Evolutionary conservation across 257 asterid genomes (phyloP), one percentile per base, ranked within the genome.

Genomic region (Nicotiana benthamiana): DNA sequence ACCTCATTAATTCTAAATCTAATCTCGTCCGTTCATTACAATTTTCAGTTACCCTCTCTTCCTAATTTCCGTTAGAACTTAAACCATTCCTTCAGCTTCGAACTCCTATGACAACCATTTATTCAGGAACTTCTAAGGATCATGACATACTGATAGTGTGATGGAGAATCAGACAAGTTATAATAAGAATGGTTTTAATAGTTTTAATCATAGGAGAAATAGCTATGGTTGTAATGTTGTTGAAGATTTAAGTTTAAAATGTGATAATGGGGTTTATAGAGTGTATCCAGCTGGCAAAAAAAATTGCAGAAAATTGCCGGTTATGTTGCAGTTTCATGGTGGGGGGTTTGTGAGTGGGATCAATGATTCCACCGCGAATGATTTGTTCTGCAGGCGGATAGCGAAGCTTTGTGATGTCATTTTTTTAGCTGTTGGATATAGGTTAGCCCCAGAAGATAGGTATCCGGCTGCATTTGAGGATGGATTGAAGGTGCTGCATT

Each of bases 381-480:
- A 94, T 89, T 87, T 84, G 70, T 94, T 93, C 79, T 94, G 98
- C 81, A 80, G 98, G 85, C 77, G 97, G 82, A 87, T 94, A 74
- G 97, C 90, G 6, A 93, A 91, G 68, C 85, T 90, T 0, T 90
- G 97, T 60, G 98, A 94, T 81, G 98, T 93, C 48, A 94, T 94
- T 60, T 97, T 94, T 52, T 78, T 94, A 90, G 97, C 96, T 0
- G 97, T 94, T 80, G 98, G 98, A 53, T 94, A 94, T 68, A 90
- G 98, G 85, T 80, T 94, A 78, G 98, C 98, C 1, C 98, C 97
- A 0, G 98, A 94, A 92, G 86, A 90, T 88, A 83, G 86, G 60
- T 93, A 89, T 79, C 98, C 98, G 0, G 97, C 92, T 1, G 97
- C 97, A 1, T 94, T 94, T 80, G 98, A 94, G 74, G 98, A 94